Evolutionary conservation across 805 yeast genomes (phyloP).

Genomic region (Yarrowia bubula): DNA sequence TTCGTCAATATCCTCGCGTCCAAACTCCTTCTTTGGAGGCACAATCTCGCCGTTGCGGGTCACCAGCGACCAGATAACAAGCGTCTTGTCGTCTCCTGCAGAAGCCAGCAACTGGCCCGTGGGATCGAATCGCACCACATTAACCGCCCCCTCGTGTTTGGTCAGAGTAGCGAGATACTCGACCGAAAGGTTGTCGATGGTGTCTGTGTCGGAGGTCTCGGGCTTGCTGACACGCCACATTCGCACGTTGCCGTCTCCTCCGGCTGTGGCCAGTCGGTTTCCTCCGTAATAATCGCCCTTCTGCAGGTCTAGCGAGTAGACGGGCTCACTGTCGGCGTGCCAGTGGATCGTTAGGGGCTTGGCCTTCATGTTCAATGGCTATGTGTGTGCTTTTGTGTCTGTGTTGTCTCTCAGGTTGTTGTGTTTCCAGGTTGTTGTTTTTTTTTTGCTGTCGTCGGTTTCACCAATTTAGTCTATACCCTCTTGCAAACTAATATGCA

Average conservation of each 20-base stretch:
- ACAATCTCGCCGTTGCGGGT: slow-evolving; percentile 40
- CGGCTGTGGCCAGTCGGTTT: slow-evolving; percentile 75
- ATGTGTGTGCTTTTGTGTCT: background rate
- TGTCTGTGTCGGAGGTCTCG: slow-evolving; percentile 34
- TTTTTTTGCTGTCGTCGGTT: slow-evolving; percentile 23
- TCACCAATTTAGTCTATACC: slow-evolving; percentile 24
- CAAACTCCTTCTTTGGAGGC: slow-evolving; percentile 57
- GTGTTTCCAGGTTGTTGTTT: background rate
- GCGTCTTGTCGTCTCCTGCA: slow-evolving; percentile 93
- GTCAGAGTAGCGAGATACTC: slow-evolving; percentile 76
- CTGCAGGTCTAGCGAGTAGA: slow-evolving; percentile 43
- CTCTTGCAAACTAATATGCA: slow-evolving; percentile 1
- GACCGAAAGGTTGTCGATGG: slow-evolving; percentile 44
- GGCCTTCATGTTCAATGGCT: slow-evolving; percentile 36
- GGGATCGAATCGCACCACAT: slow-evolving; percentile 78
- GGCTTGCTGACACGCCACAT: slow-evolving; percentile 39
- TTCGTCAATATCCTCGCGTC: slow-evolving; percentile 41
- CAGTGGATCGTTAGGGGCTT: slow-evolving; percentile 43
- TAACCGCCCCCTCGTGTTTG: slow-evolving; percentile 93
- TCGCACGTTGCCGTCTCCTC: slow-evolving; percentile 91
- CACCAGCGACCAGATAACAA: slow-evolving; percentile 69
- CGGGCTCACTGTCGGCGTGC: slow-evolving; percentile 46
- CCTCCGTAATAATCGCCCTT: slow-evolving; percentile 31
- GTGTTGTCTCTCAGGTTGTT: background rate
- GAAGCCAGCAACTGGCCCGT: slow-evolving; percentile 69